Evolutionary conservation across 2,329 filamentous ascomycete genomes (phyloP), one percentile per base, ranked within the genome.

Genomic region (Colletotrichum camelliae): DNA sequence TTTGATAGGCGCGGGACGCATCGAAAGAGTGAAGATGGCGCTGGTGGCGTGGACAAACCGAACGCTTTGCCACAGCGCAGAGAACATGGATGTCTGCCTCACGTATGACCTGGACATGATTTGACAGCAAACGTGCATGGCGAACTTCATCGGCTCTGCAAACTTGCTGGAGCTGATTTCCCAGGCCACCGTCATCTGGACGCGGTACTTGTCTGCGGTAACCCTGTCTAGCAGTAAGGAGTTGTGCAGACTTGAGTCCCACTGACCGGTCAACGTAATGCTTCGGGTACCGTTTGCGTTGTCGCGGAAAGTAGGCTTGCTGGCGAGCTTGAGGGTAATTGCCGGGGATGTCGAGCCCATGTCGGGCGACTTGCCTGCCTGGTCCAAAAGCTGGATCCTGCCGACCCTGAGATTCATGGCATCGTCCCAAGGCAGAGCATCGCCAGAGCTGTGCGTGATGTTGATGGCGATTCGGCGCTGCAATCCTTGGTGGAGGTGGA

Each of bases 201-300:
- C 94, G 58, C 94, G 94, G 83, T 97, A 96, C 82, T 96, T 97
- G 75, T 98, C 96, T n/a, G 95, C 92, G 2, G 97, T 98, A 2
- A 95, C 94, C 31, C 96, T 93, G 84, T 99, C 96, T n/a, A 99
- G 91, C 16, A 98, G 89, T n/a, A 98, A 88, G 7, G 97, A 98
- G 77, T 93, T 93, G 84, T 99, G 97, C 79, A 97, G 89, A 81
- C 96, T 98, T 0, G 96, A 98, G 82, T 99, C 97, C 97, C 97
- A 99, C 81, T 98, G 96, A 1, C 94, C 96, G n/a, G 94, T 90
- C 58, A 98, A 89, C 2, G 94, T 96, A 48, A 98, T 93, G 82
- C 94, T 96, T 43, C 93, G 94, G 1, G 96, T 98, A 48, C 97
- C 97, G 82, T 98, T 97, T 29, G 95, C 92, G 81, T 98, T 97